Evolutionary conservation across 345 rosid genomes (phyloP), one percentile per base, ranked within the genome.

Genomic region (Syzygium oleosum): DNA sequence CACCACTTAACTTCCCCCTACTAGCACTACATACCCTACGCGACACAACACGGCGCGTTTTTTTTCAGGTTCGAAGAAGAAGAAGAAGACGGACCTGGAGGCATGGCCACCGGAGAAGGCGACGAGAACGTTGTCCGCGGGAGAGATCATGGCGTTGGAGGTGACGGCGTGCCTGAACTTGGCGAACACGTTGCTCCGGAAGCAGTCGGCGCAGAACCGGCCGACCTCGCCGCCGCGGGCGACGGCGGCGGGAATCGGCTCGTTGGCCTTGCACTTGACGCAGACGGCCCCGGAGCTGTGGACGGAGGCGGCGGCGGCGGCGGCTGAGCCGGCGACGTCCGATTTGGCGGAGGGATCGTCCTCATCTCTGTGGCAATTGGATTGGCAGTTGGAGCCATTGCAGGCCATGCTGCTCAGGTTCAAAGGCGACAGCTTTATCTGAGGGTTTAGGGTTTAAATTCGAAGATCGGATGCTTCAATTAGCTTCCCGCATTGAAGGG

Each of bases 71-170:
- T 3, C 14, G 27, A 83, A 84, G n/a, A 11, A 54, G 87, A 11
- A 54, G 87, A 65, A 54, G 87, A 65, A 29, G 17, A 54, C 29
- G 49, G 59, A 95, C 98, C 99, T 94, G 87, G 99, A 98, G 90
- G 96, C 90, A 85, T 96, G 92, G 83, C 98, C 99, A 15, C 98
- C 99, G 9, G 99, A 96, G 95, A 98, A 95, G 52, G 99, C 98
- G 41, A 98, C 96, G 61, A 96, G 99, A 38, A 96, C 96, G 12
- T 96, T 93, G 89, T 96, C 99, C 12, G 96, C 91, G 90, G 99
- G 98, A 65, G 96, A 93, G 85, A 96, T 96, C 98, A 96, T 92
- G 87, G 99, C 95, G 84, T 96, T 93, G 27, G 96, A 95, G 88
- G 95, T 92, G 77, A 98, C 97, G 59, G 98, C 94, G 34, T 93